A percentile compares a stretch with the other conserved stretches of the same genome.
Evolutionary conservation across 2,329 filamentous ascomycete species (phyloP).

Genomic region (Colletotrichum limetticola): DNA sequence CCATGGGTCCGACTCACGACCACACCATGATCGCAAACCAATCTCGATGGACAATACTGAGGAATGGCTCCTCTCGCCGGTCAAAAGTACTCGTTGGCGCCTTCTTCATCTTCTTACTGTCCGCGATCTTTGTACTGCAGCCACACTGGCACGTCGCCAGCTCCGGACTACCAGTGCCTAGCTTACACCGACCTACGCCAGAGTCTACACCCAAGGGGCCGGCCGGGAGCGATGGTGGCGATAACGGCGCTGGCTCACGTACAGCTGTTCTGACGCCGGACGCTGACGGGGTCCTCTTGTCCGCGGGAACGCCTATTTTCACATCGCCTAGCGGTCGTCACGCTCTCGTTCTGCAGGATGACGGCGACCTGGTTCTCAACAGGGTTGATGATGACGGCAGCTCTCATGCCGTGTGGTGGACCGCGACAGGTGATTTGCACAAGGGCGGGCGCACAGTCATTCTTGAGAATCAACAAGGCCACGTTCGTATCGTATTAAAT

Average conservation of each 20-base stretch:
- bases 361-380: conserved; percentile 34
- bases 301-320: conserved; percentile 11
- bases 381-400: conserved; percentile 11
- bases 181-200: neutral
- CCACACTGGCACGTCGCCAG: conserved; percentile 15
- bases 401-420: conserved; percentile 32
- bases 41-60: conserved; percentile 4
- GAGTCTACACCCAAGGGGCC: neutral
- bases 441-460: conserved; percentile 12
- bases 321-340: conserved; percentile 25
- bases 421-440: conserved; percentile 27
- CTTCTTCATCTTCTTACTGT: conserved; percentile 14
- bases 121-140: conserved; percentile 9
- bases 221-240: neutral
- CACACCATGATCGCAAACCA: conserved; percentile 7
- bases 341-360: conserved; percentile 24
- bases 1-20: conserved; percentile 21
- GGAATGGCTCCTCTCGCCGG: conserved; percentile 8
- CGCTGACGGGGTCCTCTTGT: conserved; percentile 20
- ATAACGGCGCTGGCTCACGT: neutral
- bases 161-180: neutral
- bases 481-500: conserved; percentile 12
- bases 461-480: conserved; percentile 12
- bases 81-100: conserved; percentile 12
- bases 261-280: conserved; percentile 18